Conservation (phyloP, 306 rosid genomes). For the Prosopis cineraria region DNA sequence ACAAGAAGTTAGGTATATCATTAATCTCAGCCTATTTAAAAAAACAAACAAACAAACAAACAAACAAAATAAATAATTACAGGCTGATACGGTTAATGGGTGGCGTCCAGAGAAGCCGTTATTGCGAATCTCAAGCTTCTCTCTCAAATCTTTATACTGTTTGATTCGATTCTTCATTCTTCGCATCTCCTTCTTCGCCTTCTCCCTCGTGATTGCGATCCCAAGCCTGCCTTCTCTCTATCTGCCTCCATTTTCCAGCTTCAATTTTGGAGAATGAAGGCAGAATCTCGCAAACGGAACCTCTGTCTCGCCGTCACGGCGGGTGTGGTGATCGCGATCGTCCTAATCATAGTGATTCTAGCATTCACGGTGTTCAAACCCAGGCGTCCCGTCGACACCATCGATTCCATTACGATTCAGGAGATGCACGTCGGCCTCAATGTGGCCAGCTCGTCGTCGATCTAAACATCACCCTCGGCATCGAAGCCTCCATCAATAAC, state of each 20-base stretch:
- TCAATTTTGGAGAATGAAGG: constrained; percentile 6
- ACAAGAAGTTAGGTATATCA: neutral
- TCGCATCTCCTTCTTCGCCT: neutral
- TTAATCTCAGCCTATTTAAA: neutral
- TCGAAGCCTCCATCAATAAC: constrained; percentile 47
- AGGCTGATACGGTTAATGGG: neutral
- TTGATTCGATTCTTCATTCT: neutral
- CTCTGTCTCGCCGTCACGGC: constrained; percentile 30
- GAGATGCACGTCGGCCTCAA: constrained; percentile 38
- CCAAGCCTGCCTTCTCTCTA: neutral
- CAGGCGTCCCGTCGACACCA: constrained; percentile 13
- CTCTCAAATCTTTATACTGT: neutral
- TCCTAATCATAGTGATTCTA: constrained; percentile 37
- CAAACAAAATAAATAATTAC: neutral
- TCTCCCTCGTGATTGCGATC: neutral
- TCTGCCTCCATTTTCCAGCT: neutral
- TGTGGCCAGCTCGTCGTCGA: constrained; percentile 13
- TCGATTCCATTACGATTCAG: constrained; percentile 37
- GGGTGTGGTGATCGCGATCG: neutral
- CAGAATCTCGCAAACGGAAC: constrained; percentile 24
- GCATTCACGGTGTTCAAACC: constrained; percentile 62
- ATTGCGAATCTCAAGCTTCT: neutral
- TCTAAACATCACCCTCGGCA: constrained; percentile 53
- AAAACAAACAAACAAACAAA: too few relatives aligned
- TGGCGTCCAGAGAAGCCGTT: neutral